Evolutionary conservation across 2,329 filamentous ascomycete genomes (phyloP).

Genomic region (Parafenestella ontariensis): DNA sequence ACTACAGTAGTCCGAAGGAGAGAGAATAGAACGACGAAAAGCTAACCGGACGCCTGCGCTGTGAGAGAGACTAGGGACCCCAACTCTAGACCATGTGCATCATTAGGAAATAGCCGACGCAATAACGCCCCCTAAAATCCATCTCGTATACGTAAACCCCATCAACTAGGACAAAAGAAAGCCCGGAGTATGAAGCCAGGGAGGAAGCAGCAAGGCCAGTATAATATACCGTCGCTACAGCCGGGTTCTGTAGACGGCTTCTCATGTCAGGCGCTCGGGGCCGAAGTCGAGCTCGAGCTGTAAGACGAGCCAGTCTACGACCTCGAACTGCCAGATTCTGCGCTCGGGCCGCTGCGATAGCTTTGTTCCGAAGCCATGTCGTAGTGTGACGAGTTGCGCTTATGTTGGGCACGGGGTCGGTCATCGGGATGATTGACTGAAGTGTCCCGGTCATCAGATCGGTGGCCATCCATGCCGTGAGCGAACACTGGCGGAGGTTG

Average conservation of each 20-base stretch:
- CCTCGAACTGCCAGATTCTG: slow-evolving; percentile 35
- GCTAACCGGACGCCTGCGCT: no score
- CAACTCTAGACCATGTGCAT: no score
- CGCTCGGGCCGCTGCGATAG: slow-evolving; percentile 35
- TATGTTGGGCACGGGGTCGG: slow-evolving; percentile 29
- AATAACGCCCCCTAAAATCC: no score
- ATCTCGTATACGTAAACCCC: not conserved
- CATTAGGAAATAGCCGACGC: no score
- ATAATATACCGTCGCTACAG: slow-evolving; percentile 33
- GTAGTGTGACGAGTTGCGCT: slow-evolving; percentile 24
- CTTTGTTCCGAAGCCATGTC: slow-evolving; percentile 27
- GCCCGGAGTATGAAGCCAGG: slow-evolving; percentile 43
- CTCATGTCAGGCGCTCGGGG: slow-evolving; percentile 31
- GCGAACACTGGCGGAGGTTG: slow-evolving; percentile 25
- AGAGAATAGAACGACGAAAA: no score
- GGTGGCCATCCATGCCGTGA: slow-evolving; percentile 38
- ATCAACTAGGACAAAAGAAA: slow-evolving; percentile 43
- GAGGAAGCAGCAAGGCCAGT: slow-evolving; percentile 44
- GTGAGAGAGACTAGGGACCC: no score
- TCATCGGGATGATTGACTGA: slow-evolving; percentile 33
- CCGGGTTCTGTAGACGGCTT: slow-evolving; percentile 32
- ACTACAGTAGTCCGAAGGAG: no score
- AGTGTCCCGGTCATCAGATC: slow-evolving; percentile 13
- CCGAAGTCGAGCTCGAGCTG: slow-evolving; percentile 24
- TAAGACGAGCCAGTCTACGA: slow-evolving; percentile 31